These are phyloP conservation scores for Neocatenulostroma microsporum DNA, from an alignment of 2,329 filamentous ascomycete genomes.

Conservation along the genomic window DNA sequence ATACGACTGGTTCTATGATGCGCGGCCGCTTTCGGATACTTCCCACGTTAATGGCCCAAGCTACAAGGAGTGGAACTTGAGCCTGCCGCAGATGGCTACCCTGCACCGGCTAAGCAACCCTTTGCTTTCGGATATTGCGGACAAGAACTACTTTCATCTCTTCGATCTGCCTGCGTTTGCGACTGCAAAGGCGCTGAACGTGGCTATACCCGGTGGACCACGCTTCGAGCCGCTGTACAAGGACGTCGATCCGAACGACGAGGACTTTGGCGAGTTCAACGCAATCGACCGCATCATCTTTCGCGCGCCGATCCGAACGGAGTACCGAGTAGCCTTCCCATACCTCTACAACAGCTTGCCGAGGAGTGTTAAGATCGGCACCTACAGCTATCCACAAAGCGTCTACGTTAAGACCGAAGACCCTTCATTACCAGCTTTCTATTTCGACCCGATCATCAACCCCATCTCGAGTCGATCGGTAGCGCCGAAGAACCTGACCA, in stretches of 20 bases:
- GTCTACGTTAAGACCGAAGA: constrained; percentile 87
- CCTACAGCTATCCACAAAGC: constrained; percentile 88
- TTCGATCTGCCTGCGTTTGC: constrained; percentile 93
- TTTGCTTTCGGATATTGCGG: constrained; percentile 81
- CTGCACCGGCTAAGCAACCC: constrained; percentile 87
- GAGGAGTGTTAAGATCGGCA: constrained; percentile 83
- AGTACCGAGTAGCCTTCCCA: constrained; percentile 90
- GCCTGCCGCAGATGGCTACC: constrained; percentile 90
- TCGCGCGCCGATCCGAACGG: constrained; percentile 85
- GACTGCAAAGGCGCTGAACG: constrained; percentile 93
- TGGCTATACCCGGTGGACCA: constrained; percentile 93
- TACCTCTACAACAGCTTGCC: constrained; percentile 95
- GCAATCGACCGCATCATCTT: constrained; percentile 99
- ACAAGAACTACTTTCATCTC: constrained; percentile 96
- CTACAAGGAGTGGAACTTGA: constrained; percentile 93
- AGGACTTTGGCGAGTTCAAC: constrained; percentile 99
- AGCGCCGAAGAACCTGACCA: constrained; percentile 83
- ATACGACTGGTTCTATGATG: constrained; percentile 96
- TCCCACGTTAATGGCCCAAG: constrained; percentile 92
- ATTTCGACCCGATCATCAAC: constrained; percentile 96
- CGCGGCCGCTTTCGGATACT: constrained; percentile 81
- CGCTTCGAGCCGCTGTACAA: constrained; percentile 97
- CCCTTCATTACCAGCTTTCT: constrained; percentile 84
- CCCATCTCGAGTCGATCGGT: constrained; percentile 94
- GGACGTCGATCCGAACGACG: constrained; percentile 96